Conservation (phyloP, 75 land plant species). For the Larix kaempferi region DNA sequence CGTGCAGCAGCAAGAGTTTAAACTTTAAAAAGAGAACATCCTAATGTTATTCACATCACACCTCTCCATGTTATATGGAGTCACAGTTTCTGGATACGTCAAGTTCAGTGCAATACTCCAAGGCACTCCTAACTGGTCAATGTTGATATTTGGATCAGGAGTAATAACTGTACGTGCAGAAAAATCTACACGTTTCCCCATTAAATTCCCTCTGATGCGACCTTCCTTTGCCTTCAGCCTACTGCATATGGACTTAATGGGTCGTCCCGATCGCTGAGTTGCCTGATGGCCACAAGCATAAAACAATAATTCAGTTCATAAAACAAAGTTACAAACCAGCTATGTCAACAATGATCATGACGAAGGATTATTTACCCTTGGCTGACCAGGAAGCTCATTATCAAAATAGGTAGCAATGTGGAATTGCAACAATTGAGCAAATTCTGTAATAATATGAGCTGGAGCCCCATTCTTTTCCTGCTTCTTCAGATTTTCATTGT, state of each 20-base stretch:
- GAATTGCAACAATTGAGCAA: slow-evolving; percentile 92
- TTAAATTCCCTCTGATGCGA: slow-evolving; percentile 94
- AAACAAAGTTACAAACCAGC: background rate
- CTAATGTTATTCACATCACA: slow-evolving; percentile 34
- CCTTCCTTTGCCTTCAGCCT: slow-evolving; percentile 99
- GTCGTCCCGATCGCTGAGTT: slow-evolving; percentile 91
- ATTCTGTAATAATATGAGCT: slow-evolving; percentile 91
- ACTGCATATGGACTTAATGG: slow-evolving; percentile 96
- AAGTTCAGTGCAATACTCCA: slow-evolving; percentile 98
- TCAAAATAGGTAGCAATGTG: slow-evolving; percentile 98
- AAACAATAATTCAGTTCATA: background rate
- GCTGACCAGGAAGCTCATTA: slow-evolving; percentile 98
- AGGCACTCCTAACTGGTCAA: slow-evolving; percentile 97
- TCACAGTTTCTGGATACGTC: slow-evolving; percentile 98
- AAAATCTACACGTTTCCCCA: slow-evolving; percentile 99
- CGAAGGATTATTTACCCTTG: slow-evolving; percentile 54
- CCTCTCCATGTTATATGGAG: slow-evolving; percentile 97
- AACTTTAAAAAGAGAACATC: background rate
- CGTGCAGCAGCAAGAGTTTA: background rate
- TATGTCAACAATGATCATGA: too few relatives aligned
- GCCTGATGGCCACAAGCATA: slow-evolving; percentile 44
- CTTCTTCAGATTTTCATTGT: slow-evolving; percentile 77
- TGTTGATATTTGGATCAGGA: slow-evolving; percentile 98
- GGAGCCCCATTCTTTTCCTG: slow-evolving; percentile 89
- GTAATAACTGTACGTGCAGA: slow-evolving; percentile 99